Evolutionary conservation across 148 eudicot genomes (phyloP).

Genomic region (Rhododendron kiyosumense): DNA sequence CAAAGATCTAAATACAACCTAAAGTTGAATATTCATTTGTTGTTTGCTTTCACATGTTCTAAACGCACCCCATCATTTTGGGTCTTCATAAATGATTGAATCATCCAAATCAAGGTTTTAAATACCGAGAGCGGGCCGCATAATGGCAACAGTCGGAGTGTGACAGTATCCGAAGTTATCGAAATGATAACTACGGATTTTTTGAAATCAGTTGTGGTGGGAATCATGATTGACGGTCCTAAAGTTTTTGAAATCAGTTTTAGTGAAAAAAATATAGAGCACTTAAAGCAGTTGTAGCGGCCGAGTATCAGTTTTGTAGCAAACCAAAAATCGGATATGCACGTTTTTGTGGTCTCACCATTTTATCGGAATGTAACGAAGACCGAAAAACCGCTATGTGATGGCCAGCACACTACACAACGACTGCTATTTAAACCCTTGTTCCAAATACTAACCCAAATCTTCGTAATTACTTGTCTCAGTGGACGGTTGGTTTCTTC

Average conservation of each 20-base stretch:
- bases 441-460: neutral
- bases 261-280: neutral
- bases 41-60: neutral
- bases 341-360: neutral
- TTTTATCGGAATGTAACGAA: neutral
- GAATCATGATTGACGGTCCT: neutral
- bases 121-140: neutral
- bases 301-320: neutral
- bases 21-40: neutral
- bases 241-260: neutral
- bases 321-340: neutral
- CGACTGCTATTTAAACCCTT: neutral
- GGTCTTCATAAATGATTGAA: neutral
- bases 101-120: neutral
- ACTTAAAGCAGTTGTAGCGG: neutral
- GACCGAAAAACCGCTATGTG: neutral
- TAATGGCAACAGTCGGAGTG: neutral
- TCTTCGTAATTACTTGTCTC: neutral
- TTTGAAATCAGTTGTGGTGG: neutral
- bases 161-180: neutral
- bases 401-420: neutral
- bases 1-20: neutral
- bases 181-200: neutral
- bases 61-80: neutral
- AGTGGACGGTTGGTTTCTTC: slow-evolving; percentile 43